Base-by-base conservation (phyloP, 768 basidiomycete genomes). In the Hericium rajendrae region DNA sequence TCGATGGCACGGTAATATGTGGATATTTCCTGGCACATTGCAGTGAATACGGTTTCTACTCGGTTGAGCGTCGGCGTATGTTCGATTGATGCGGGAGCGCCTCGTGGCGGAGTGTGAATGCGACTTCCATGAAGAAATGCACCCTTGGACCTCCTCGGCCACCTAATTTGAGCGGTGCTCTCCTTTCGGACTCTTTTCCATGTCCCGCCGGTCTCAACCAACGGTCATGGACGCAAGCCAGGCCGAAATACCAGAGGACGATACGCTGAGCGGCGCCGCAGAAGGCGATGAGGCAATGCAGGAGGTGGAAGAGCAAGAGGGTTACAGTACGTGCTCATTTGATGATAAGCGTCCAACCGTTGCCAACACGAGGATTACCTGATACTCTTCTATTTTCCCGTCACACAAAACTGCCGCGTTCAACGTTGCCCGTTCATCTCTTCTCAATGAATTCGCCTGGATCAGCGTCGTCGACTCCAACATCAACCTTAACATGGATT, bases 401-500 rank as follows among this genome's bases (percentile, higher is more conserved):
- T 38, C 18, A 39, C 53, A 38, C 41, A 43, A 60, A 26, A 13
- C 24, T 58, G 15, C 57, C 8, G 46, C 48, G 38, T 53, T 24
- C 48, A 39, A 26, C 38, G 20, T 49, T 52, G 13, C 13, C 41
- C 24, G 10, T 51, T 50, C 60, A 32, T 32, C 32, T 32, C 32
- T 32, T 32, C 32, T 4, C 32, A 32, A 32, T 32, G 56, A 32
- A 28, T 20, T n/a, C 20, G n/a, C 40, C 26, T 49, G 43, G 48
- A 57, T 55, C 57, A 92, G 90, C 90, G 52, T 93, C 90, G 49
- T 93, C 90, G 26, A 92, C 90, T 3, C 91, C 90, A 28, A 93
- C 91, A 59, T 93, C 90, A 55, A 91, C 90, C 38, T 76, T 94
- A 59, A 95, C 92, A 57, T 95, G 92, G 92, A 94, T 94, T 67